Evolutionary conservation across 2,329 filamentous ascomycete species (phyloP), one percentile per base, ranked within the genome.

Genomic region (Aspergillus glaucus): DNA sequence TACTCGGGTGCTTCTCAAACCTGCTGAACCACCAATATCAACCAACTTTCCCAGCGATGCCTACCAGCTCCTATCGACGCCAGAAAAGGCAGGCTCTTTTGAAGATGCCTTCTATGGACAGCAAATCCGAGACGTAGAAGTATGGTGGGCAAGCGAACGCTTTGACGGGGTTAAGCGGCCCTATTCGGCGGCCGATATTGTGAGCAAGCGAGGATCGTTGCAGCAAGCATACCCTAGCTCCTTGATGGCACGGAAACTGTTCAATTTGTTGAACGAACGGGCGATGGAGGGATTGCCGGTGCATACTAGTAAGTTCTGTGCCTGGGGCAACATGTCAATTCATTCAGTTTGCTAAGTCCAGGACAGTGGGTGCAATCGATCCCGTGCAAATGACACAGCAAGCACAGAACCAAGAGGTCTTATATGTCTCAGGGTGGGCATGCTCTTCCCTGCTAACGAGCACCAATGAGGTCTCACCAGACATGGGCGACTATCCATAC

Each of bases 321-420:
- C 10, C 10, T 43, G 14, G n/a, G 22, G 19, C 8, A 32, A 30
- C 12, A 7, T 9, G 8, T 28, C 15, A 24, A 14, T 8, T 12
- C 3, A 4, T 7, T 22, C 12, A 12, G 17, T 44, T 30, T 17
- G 52, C 59, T 47, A 61, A 50, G 14, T 32, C n/a, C 30, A 12
- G 34, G 14, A 12, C 37, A 92, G 88, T 98, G 87, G 93, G 93
- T 59, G 92, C 91, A 51, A 94, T 98, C 70, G 93, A 98, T 65
- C 93, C 93, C 14, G 84, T 97, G 9, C 93, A 98, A 74, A 97
- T 98, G 93, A 95, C 93, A 44, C 93, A 98, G 70, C 93, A 97
- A 75, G 93, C 93, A 14, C 82, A 88, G 6, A 87, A 97, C 72
- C 93, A 97, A 67, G 92, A 98, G 68, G 87, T 95, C 17, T 79